Percentiles rank a stretch among this genome's conserved stretches.
phyloP scores from a whole-genome alignment of 495 filamentous ascomycete species.

The Trichoderma virens region DNA sequence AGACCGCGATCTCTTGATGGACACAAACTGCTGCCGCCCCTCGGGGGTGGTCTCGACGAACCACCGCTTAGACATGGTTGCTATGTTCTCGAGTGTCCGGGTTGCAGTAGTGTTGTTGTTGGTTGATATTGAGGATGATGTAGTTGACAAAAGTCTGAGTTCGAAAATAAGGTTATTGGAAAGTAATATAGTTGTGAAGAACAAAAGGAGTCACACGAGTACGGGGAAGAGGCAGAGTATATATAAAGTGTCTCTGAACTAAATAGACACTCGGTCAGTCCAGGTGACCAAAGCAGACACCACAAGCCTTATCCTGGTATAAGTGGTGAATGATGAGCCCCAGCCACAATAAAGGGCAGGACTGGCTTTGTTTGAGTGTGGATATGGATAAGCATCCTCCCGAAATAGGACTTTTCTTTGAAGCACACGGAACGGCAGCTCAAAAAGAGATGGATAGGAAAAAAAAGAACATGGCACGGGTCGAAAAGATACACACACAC shows the following conservation, averaged over 20 bases:
- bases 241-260: conserved; percentile 2
- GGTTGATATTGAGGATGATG: neutral
- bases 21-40: conserved; percentile 12
- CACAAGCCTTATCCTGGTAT: neutral
- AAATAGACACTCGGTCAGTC: neutral
- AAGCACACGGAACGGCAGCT: neutral
- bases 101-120: neutral
- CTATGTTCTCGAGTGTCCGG: neutral
- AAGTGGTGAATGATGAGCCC: neutral
- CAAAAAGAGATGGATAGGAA: neutral
- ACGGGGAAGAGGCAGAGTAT: neutral
- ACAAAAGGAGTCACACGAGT: neutral
- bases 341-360: neutral
- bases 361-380: neutral
- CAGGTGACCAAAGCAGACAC: conserved; percentile 4
- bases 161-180: neutral
- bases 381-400: neutral
- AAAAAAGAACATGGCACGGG: neutral
- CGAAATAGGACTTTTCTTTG: neutral
- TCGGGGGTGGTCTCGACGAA: conserved; percentile 10
- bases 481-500: neutral
- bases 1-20: conserved; percentile 11
- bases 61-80: conserved; percentile 7
- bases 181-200: neutral
- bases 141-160: neutral